Evolutionary conservation across 2,329 filamentous ascomycete genomes (phyloP).

Genomic region (Colletotrichum abscissum): DNA sequence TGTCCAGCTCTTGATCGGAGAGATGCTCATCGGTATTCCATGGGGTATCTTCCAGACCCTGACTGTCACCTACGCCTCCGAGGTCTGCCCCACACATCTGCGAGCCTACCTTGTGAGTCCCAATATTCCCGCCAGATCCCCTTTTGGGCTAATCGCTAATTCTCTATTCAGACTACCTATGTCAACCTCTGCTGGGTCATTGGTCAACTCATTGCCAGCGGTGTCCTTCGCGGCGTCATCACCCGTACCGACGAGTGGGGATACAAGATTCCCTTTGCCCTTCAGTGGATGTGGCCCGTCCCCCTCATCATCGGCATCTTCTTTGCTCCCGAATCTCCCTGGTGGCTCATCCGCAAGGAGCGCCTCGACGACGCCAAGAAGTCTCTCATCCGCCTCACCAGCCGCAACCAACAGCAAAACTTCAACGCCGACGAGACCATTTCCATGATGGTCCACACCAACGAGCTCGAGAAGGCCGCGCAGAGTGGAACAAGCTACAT

Average conservation of each 20-base stretch:
- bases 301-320: conserved; percentile 55
- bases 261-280: conserved; percentile 59
- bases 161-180: conserved; percentile 52
- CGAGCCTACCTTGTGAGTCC: conserved; percentile 59
- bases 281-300: conserved; percentile 62
- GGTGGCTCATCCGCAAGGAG: conserved; percentile 59
- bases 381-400: conserved; percentile 52
- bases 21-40: conserved; percentile 59
- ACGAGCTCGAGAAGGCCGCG: conserved; percentile 57
- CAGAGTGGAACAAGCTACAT: conserved; percentile 54
- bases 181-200: conserved; percentile 63
- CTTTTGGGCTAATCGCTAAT: not conserved
- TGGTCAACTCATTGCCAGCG: conserved; percentile 58
- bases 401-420: conserved; percentile 40
- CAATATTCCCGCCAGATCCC: not conserved
- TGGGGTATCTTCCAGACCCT: conserved; percentile 61
- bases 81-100: conserved; percentile 57
- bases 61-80: conserved; percentile 60
- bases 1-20: conserved; percentile 54
- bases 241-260: conserved; percentile 52
- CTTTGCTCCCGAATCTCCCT: conserved; percentile 61
- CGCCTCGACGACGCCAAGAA: conserved; percentile 51
- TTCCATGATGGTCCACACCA: conserved; percentile 64
- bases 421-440: conserved; percentile 56
- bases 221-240: conserved; percentile 54